Evolutionary conservation across 2,329 filamentous ascomycete genomes (phyloP).

Genomic region (Didymella keratinophila): DNA sequence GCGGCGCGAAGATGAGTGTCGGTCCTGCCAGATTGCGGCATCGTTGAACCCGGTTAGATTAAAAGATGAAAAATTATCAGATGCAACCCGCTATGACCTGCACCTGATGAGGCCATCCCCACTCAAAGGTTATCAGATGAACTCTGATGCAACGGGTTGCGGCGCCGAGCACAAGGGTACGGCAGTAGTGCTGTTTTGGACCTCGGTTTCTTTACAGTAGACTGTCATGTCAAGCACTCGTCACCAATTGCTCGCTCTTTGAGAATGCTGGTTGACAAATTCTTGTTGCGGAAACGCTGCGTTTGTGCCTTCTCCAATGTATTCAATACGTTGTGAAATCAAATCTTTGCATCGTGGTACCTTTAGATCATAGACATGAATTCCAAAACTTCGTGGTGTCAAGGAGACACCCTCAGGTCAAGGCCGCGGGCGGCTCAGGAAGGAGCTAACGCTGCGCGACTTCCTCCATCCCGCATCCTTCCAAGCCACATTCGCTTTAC

Average conservation of each 20-base stretch:
- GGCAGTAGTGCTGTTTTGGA: neutral
- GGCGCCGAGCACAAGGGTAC: conserved; percentile 5
- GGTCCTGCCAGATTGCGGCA: conserved; percentile 9
- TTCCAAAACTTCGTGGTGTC: neutral
- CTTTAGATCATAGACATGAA: neutral
- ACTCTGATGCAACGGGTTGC: conserved; percentile 19
- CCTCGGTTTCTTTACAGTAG: neutral
- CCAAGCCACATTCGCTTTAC: conserved; percentile 6
- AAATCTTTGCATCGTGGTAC: neutral
- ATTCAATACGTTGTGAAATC: neutral
- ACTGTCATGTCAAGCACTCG: neutral
- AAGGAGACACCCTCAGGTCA: neutral
- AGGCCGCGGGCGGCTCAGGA: neutral
- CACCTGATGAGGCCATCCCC: conserved; percentile 8
- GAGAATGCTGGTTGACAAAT: neutral
- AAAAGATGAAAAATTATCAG: conserved; percentile 22
- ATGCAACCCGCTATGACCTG: conserved; percentile 19
- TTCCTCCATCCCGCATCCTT: conserved; percentile 19
- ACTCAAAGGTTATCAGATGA: conserved; percentile 26
- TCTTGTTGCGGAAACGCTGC: neutral
- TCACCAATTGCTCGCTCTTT: neutral
- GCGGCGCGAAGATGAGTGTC: neutral
- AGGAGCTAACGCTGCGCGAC: neutral
- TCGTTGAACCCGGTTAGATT: conserved; percentile 12
- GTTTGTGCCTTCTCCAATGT: neutral